Evolutionary conservation across 129 eudicot species (phyloP).

Genomic region (Tagetes patula): DNA sequence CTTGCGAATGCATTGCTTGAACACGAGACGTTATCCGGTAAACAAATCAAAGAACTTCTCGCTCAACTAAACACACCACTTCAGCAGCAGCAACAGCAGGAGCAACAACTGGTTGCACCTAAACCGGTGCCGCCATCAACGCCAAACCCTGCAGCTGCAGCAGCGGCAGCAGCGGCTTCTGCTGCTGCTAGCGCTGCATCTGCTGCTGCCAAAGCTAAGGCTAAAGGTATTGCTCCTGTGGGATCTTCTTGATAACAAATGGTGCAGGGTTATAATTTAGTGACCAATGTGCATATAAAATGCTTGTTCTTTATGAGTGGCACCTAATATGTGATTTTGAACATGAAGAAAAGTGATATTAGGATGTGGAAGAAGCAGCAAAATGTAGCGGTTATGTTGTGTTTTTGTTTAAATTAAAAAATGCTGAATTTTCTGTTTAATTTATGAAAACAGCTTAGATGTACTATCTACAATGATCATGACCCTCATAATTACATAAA

Average conservation of each 20-base stretch:
- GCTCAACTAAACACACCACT: constrained; percentile 50
- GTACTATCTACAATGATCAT: too few species aligned
- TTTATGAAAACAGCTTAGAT: constrained; percentile 18
- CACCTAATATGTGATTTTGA: constrained; percentile 26
- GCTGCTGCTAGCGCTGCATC: constrained; percentile 68
- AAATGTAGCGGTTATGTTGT: constrained; percentile 27
- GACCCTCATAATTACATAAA: too few species aligned
- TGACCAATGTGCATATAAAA: constrained; percentile 40
- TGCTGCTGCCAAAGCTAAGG: constrained; percentile 78
- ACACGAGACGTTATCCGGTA: constrained; percentile 75
- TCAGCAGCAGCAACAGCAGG: constrained; percentile 24
- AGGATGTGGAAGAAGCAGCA: constrained; percentile 22
- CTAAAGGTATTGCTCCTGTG: constrained; percentile 80
- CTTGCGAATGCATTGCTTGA: constrained; percentile 84
- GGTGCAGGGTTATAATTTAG: constrained; percentile 27
- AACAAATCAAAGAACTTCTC: constrained; percentile 70
- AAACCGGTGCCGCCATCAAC: constrained; percentile 49
- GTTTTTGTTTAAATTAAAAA: background rate
- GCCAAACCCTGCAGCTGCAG: constrained; percentile 52
- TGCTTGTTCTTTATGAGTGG: constrained; percentile 30
- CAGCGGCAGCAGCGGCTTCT: constrained; percentile 57
- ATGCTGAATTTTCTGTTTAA: constrained; percentile 20
- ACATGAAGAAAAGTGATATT: constrained; percentile 22
- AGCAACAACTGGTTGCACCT: constrained; percentile 32
- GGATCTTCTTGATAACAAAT: constrained; percentile 53